Percentiles rank a stretch among this genome's conserved stretches.
Conservation (phyloP, 768 basidiomycete genomes). For the Chalciporus pseudorubinellus region DNA sequence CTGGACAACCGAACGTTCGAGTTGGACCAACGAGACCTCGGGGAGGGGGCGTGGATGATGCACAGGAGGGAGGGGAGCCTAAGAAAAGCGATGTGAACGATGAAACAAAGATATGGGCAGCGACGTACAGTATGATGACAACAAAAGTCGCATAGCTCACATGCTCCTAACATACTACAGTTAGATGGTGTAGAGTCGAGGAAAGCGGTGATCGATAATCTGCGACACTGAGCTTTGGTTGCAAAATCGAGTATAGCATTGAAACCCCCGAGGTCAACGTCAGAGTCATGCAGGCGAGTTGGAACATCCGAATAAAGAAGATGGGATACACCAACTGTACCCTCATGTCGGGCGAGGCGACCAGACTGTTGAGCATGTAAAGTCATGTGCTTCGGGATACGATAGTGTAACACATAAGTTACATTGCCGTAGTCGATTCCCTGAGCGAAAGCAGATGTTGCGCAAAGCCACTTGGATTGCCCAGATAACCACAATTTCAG, state of each 20-base stretch:
- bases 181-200: background rate
- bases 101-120: no score
- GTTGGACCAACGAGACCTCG: no score
- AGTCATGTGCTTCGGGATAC: slow-evolving; percentile 3
- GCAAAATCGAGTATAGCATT: background rate
- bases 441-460: slow-evolving; percentile 4
- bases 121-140: background rate
- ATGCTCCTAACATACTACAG: background rate
- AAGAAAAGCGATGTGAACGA: no score
- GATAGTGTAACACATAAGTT: slow-evolving; percentile 4
- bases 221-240: background rate
- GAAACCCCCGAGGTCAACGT: background rate
- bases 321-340: background rate
- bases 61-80: no score
- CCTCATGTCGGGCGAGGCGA: background rate
- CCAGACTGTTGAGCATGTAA: slow-evolving; percentile 6
- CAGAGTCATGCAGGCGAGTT: background rate
- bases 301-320: background rate
- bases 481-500: background rate
- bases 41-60: no score
- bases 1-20: no score
- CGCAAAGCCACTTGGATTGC: slow-evolving; percentile 3
- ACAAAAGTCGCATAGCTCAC: slow-evolving; percentile 1
- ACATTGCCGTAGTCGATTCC: slow-evolving; percentile 5
- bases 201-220: background rate